Evolutionary conservation across 768 basidiomycete species (phyloP).

Genomic region (Boletus fagicola): DNA sequence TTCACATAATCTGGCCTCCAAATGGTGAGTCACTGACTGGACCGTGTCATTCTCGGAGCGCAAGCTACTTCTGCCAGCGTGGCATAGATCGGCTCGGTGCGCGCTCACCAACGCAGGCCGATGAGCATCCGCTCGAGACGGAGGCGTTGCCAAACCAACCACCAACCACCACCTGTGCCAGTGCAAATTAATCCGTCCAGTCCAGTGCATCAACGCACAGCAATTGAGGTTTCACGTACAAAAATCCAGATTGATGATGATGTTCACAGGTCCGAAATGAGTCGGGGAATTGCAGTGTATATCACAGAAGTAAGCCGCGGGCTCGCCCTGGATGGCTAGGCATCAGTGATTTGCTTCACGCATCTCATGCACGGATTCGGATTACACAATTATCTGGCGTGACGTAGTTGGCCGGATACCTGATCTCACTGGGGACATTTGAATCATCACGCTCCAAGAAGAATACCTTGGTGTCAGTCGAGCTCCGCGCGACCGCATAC

Average conservation of each 20-base stretch:
- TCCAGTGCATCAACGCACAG: neutral
- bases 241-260: neutral
- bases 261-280: neutral
- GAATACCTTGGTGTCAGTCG: neutral
- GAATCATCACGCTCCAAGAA: neutral
- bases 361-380: neutral
- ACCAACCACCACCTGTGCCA: no score
- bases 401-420: neutral
- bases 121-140: neutral
- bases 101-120: neutral
- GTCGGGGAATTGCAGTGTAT: neutral
- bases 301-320: neutral
- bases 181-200: neutral
- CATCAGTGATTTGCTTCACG: neutral
- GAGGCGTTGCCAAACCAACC: neutral
- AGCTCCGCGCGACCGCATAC: neutral
- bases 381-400: neutral
- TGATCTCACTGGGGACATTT: neutral
- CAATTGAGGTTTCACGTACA: neutral
- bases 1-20: neutral
- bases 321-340: neutral
- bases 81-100: neutral
- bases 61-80: no score
- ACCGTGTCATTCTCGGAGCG: no score
- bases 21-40: neutral